Base-by-base conservation (phyloP, 73 alveolate species). In the Paramecium sonneborni region DNA sequence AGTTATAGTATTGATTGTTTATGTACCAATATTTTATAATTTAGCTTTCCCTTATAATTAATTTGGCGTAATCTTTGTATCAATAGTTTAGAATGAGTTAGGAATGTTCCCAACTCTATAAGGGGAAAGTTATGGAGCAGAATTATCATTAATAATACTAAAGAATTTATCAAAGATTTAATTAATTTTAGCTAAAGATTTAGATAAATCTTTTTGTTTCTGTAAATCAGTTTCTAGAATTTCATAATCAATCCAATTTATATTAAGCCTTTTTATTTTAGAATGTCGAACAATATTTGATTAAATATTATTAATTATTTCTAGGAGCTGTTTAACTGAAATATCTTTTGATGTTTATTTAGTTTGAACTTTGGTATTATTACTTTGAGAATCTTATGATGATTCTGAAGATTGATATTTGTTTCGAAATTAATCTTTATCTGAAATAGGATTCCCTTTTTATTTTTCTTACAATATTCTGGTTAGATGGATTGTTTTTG, bases 181-280 rank as follows among this genome's bases (percentile, higher is more conserved):
- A 21, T 57, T 21, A 8, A 57, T 24, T 57, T 57, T 57, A 24
- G 32, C 32, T 57, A 57, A 24, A 24, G 76, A 57, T 23, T 57
- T 57, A 21, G 76, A 28, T 57, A 57, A 57, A 57, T 57, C 76
- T 23, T 57, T 57, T 57, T 21, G 18, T 24, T 24, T 21, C 10
- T 21, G 18, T 32, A 57, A 28, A 57, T 57, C 76, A 1, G 41
- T 57, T 28, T 57, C 76, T 5, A 57, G 37, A 15, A 57, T 57
- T 57, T 57, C 76, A 57, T 57, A 57, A 57, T 57, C 76, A 10
- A 57, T 57, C 76, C 76, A 57, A 57, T 32, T 57, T 24, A 57
- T 8, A 57, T 57, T 57, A 1, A 57, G 20, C 20, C 37, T 57
- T 57, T 57, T 57, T 24, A 24, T 24, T 23, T 57, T 57, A 4